Base-by-base conservation (phyloP, 345 rosid species). In the Eucalyptus sp. region DNA sequence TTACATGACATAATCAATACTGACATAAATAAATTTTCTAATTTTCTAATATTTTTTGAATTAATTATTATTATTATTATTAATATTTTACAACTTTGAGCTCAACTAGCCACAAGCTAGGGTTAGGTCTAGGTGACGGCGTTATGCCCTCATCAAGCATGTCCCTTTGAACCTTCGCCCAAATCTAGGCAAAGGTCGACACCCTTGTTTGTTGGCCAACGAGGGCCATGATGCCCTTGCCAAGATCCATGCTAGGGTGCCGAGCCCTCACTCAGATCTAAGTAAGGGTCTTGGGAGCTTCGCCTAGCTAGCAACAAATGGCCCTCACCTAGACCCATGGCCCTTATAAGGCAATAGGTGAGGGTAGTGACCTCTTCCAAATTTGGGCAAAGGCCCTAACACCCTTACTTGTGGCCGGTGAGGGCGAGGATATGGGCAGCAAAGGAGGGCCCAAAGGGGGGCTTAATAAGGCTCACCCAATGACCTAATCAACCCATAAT, bases 1-100 rank as follows among this genome's bases (percentile, higher is more conserved):
- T 22, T 8, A 10, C 13, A 9, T 24, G 1, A 0, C 6, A 56
- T 3, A 22, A 56, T 22, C 1, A 0, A 0, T 24, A 56, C 0
- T 9, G 0, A 56, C 1, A 24, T 10, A 56, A 9, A 56, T 56
- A 56, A 56, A 24, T 1, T 22, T 9, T 56, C 24, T 22, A 9
- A 56, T 18, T 18, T 51, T 52, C 17, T 6, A 51, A 51, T 7
- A 6, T 7, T 51, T 51, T 46, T 17, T 17, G 2, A 22, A 8
- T 22, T 17, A 7, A n/a, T n/a, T n/a, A n/a, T 18, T 7, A 18
- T 54, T 7, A 1, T 17, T 52, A 18, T 51, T 8, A 2, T 52
- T 17, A 33, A 33, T 51, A 0, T 56, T 22, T 56, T 56, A 3
- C 1, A 52, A 52, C 24, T 52, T 52, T 18, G 22, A 18, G 10